Conservation (phyloP, 176 grass and related monocot genomes). For the Tillandsia leiboldiana region DNA sequence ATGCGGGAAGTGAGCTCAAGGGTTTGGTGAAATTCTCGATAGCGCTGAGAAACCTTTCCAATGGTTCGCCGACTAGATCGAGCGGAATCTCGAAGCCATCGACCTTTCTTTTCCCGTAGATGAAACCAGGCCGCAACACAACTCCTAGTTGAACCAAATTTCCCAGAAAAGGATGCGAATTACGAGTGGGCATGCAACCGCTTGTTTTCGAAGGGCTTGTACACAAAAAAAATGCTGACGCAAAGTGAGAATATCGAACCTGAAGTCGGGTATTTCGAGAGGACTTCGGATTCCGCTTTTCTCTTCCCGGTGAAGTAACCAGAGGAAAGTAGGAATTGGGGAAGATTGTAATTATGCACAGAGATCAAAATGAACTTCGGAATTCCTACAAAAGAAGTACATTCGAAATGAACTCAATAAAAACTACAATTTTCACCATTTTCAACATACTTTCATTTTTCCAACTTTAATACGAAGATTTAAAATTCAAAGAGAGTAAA, state of each 20-base stretch:
- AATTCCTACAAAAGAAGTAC: constrained; percentile 44
- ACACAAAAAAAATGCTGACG: no score
- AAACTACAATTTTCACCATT: no score
- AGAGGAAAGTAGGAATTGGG: constrained; percentile 57
- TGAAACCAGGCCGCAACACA: constrained; percentile 84
- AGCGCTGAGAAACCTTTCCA: constrained; percentile 55
- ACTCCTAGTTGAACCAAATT: constrained; percentile 32
- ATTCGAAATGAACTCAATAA: neutral
- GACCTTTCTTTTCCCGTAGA: constrained; percentile 86
- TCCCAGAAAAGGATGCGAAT: no score
- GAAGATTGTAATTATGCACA: constrained; percentile 96
- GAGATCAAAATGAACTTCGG: constrained; percentile 88
- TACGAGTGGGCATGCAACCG: no score
- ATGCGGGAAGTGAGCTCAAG: constrained; percentile 65
- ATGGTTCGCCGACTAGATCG: constrained; percentile 55
- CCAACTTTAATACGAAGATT: no score
- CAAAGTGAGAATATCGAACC: constrained; percentile 27
- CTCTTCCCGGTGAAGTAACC: constrained; percentile 93
- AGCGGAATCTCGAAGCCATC: constrained; percentile 82
- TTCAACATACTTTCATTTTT: no score
- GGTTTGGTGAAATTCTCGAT: constrained; percentile 69
- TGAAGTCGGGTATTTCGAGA: constrained; percentile 86
- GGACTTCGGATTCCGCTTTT: constrained; percentile 88
- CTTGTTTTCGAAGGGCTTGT: no score
- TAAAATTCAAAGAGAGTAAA: neutral